A percentile compares a stretch with the other conserved stretches of the same genome.
phyloP scores from a whole-genome alignment of 2,329 filamentous ascomycete species.

The Epichloe glyceriae region DNA sequence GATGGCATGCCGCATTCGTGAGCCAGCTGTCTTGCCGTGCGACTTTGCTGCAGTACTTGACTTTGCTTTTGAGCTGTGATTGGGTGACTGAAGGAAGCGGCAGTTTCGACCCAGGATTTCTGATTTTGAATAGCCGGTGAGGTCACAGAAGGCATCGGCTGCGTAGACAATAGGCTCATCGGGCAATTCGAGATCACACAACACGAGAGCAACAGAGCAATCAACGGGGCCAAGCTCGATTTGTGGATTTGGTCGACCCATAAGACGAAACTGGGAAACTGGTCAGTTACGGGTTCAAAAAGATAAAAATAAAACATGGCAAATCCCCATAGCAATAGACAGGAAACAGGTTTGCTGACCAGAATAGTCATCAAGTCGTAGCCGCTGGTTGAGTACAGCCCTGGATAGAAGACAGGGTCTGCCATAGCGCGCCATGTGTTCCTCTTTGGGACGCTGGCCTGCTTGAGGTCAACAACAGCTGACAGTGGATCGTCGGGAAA shows the following conservation, averaged over 20 bases:
- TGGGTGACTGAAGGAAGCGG: constrained; percentile 69
- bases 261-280: constrained; percentile 41
- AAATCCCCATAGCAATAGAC: no score
- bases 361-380: constrained; percentile 43
- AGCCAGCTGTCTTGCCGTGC: constrained; percentile 38
- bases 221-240: constrained; percentile 75
- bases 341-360: constrained; percentile 22
- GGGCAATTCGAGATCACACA: constrained; percentile 63
- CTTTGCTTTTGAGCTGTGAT: constrained; percentile 26
- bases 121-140: constrained; percentile 64
- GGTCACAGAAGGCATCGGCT: constrained; percentile 62
- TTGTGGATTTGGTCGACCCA: constrained; percentile 56
- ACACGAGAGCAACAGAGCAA: constrained; percentile 68
- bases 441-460: not conserved
- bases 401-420: constrained; percentile 41
- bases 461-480: constrained; percentile 1
- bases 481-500: constrained; percentile 7
- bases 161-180: constrained; percentile 76
- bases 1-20: constrained; percentile 36
- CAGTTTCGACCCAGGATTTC: constrained; percentile 74
- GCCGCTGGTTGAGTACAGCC: constrained; percentile 41
- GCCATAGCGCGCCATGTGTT: constrained; percentile 16
- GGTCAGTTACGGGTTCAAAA: not conserved
- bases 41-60: constrained; percentile 1
- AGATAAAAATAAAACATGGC: not conserved